Evolutionary conservation across 345 rosid species (phyloP), one percentile per base, ranked within the genome.

Genomic region (Brassica napus): DNA sequence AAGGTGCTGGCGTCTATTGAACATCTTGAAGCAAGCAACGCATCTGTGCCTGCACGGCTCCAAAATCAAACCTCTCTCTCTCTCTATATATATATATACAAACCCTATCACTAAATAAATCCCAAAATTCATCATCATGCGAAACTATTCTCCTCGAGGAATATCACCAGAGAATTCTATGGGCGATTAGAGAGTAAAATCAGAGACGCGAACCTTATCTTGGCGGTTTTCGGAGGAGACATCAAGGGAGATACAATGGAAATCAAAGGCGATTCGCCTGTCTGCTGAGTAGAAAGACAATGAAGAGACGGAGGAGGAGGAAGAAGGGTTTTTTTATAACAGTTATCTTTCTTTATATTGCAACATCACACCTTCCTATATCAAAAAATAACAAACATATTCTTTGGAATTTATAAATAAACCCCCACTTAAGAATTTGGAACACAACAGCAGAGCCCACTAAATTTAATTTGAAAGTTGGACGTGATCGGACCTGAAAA

Each of bases 11-110:
- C 86, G 85, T 82, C 85, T 88, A 69, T 88, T 91, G 68, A 83
- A 93, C 79, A 89, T 88, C 86, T 87, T 88, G 86, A 72, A 88
- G 86, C 97, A 93, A 32, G 94, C 97, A 28, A 81, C 79, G 75
- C 92, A 93, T 78, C 42, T 87, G 84, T 91, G 82, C 87, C 97
- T 93, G 14, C n/a, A 23, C 0, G 12, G 37, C 73, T 9, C 5
- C 2, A 30, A 30, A 57, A 39, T 42, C 23, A 32, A 28, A 23
- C 30, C 62, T 54, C 24, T 59, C 75, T 11, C 21, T 39, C 11
- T 39, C 12, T 42, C 11, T 44, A 0, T 44, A 2, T 18, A 18
- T 18, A 2, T 39, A 44, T 44, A 31, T 7, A 14, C 18, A 18
- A 24, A 44, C 63, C 75, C 80, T 69, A 77, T 61, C 16, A 39